These are phyloP conservation scores for Shiraia bambusicola DNA, from an alignment of 2,329 filamentous ascomycete genomes.

Conservation along the genomic window DNA sequence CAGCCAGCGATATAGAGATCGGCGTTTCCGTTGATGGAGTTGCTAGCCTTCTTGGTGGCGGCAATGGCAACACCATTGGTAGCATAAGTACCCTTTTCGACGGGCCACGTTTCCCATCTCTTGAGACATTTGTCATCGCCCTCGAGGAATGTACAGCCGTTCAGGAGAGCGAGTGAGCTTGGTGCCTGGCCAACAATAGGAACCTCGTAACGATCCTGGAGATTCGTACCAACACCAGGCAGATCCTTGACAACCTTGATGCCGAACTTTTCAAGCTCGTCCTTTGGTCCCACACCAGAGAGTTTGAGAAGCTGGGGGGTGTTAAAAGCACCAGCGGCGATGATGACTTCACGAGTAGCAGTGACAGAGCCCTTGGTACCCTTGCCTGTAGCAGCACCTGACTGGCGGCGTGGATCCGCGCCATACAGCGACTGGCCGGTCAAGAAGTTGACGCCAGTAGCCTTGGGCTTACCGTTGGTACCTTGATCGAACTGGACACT, in stretches of 20 bases:
- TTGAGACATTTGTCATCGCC: conserved; percentile 49
- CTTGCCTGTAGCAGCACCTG: conserved; percentile 9
- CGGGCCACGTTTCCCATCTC: conserved; percentile 44
- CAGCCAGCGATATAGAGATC: conserved; percentile 58
- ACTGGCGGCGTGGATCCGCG: conserved; percentile 38
- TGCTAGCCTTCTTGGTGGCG: conserved; percentile 44
- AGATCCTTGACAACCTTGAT: conserved; percentile 59
- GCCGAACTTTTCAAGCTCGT: conserved; percentile 55
- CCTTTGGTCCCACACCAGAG: conserved; percentile 61
- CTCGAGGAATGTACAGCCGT: conserved; percentile 45
- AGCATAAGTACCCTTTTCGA: conserved; percentile 48
- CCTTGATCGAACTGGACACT: conserved; percentile 66
- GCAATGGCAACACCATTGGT: conserved; percentile 57
- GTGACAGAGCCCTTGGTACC: conserved; percentile 29
- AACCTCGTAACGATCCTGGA: conserved; percentile 61
- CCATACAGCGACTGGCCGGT: conserved; percentile 43
- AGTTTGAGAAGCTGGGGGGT: conserved; percentile 63
- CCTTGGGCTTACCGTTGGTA: conserved; percentile 52
- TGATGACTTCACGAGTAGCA: conserved; percentile 30
- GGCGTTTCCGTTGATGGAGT: conserved; percentile 46
- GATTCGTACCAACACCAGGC: conserved; percentile 64
- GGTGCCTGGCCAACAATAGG: conserved; percentile 48
- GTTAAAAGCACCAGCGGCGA: conserved; percentile 58
- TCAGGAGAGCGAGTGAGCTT: conserved; percentile 36
- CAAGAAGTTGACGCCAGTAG: conserved; percentile 46